Percentiles rank a stretch among this genome's conserved stretches.
These are phyloP conservation scores for Pythium aristosporum DNA, from an alignment of 352 stramenopile genomes.

Conservation along the genomic window DNA sequence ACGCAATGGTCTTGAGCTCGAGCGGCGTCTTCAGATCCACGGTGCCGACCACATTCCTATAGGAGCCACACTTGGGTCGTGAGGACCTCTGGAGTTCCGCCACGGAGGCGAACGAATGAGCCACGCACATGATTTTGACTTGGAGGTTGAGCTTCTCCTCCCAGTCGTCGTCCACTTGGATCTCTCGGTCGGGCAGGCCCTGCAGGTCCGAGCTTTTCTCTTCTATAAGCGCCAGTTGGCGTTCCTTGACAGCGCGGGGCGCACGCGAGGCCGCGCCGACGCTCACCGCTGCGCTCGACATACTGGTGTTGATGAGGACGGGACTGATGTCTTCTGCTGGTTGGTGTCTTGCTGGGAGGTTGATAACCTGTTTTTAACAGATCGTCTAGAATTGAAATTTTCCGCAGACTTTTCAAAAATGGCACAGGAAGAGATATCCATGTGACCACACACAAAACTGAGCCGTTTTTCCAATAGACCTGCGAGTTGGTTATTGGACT, in stretches of 20 bases:
- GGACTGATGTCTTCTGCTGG: neutral
- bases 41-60: conserved; percentile 93
- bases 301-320: conserved; percentile 12
- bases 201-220: conserved; percentile 41
- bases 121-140: conserved; percentile 78
- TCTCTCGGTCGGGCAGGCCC: conserved; percentile 42
- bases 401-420: too few relatives aligned
- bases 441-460: too few relatives aligned
- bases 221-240: conserved; percentile 68
- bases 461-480: too few relatives aligned
- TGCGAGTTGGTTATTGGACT: too few relatives aligned
- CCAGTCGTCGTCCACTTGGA: conserved; percentile 80
- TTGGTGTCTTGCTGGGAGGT: neutral
- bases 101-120: too few relatives aligned
- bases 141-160: conserved; percentile 75
- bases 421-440: too few relatives aligned
- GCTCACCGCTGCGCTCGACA: conserved; percentile 11
- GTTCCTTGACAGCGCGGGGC: conserved; percentile 58
- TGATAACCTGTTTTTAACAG: neutral
- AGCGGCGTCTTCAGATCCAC: conserved; percentile 94
- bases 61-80: neutral
- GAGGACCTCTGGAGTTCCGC: too few relatives aligned
- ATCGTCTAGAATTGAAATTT: neutral
- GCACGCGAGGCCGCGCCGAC: conserved; percentile 30
- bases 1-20: conserved; percentile 97